phyloP scores from a whole-genome alignment of 345 rosid genomes.

The Euphorbia tirucalli region DNA sequence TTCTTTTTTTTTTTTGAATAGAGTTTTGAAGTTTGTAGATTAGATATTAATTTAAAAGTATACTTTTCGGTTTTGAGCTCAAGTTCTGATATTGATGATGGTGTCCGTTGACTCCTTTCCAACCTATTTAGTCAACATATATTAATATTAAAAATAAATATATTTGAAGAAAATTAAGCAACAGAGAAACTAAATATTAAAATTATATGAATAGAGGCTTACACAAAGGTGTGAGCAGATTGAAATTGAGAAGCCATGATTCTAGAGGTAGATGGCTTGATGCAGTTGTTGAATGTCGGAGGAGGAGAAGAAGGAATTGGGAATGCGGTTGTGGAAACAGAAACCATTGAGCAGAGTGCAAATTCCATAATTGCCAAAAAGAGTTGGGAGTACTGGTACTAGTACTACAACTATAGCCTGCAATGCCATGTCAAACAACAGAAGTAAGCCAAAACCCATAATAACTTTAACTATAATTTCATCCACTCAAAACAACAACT shows the following conservation, averaged over 20 bases:
- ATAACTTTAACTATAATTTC: too few species aligned
- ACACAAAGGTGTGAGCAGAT: not conserved
- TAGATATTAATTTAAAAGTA: not conserved
- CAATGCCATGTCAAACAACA: too few species aligned
- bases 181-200: not conserved
- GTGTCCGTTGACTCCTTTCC: not conserved
- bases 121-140: not conserved
- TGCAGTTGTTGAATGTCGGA: not conserved
- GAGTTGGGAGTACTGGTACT: not conserved
- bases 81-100: not conserved
- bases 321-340: not conserved
- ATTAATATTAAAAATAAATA: not conserved
- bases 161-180: too few species aligned
- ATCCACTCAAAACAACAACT: too few species aligned
- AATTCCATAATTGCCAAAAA: not conserved
- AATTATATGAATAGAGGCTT: not conserved
- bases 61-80: not conserved
- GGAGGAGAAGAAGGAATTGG: not conserved
- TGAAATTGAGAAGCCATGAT: not conserved
- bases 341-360: not conserved
- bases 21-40: too few species aligned
- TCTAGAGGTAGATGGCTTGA: not conserved
- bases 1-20: too few species aligned
- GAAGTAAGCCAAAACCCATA: too few species aligned
- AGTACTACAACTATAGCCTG: too few species aligned